Base-by-base conservation (phyloP, 176 grass and related monocot genomes). In the Tuctoria greenei region DNA sequence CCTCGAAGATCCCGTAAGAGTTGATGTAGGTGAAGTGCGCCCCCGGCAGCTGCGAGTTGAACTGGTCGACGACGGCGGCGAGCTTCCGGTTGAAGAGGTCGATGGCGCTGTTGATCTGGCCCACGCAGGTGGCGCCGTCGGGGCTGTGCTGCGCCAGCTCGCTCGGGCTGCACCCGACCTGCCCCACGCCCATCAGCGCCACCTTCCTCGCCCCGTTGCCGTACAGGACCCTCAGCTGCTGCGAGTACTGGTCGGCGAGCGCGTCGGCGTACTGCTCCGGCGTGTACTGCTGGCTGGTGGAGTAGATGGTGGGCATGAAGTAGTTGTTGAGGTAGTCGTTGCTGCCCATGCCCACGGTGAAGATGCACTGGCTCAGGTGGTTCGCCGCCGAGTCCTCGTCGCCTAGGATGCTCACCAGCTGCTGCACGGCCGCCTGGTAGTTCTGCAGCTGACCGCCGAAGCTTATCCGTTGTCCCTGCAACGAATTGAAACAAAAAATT, bases 251-350 rank as follows among this genome's bases (percentile, higher is more conserved):
- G 62, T 21, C 44, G 84, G 64, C 36, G 43, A 97, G 91, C 74
- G 24, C 81, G 62, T 93, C 91, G 13, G 95, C 86, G 24, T 82
- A 97, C 69, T 91, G 91, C 64, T 87, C 84, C 14, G 95, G 83
- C 8, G 83, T 93, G 95, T 82, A 97, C 76, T 92, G 88, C 25
- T 35, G 81, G 61, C 88, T 85, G 24, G 84, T 93, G 18, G 5
- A 0, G 90, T 93, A 93, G 45, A 97, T 38, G 3, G 73, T 7
- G 0, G 94, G 88, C 94, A 97, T 97, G 94, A 97, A 97, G 85
- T 97, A 93, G 83, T 97, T 97, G 86, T 97, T 97, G 71, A 97
- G 87, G 73, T 97, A 97, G 74, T 97, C 94, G 46, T 97, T 97
- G 88, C 90, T 93, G 67, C 94, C 94, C 88, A 97, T 93, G 27